phyloP scores from a whole-genome alignment of 305 asterid species.

The Fraxinus ornus region DNA sequence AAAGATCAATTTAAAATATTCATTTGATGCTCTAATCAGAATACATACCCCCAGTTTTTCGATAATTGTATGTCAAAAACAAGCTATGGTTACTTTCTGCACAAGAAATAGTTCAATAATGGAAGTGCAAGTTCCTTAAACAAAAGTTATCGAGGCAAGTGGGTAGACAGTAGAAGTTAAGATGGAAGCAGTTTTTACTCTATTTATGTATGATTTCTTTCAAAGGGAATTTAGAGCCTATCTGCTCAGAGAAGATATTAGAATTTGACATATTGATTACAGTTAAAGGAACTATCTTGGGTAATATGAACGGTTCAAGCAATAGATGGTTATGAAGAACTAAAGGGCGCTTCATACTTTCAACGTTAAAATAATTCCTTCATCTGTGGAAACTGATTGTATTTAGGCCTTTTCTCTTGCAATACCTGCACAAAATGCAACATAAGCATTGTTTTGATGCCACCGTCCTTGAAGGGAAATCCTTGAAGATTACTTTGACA shows the following conservation, averaged over 20 bases:
- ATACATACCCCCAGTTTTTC: neutral
- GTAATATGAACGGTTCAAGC: neutral
- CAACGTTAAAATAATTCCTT: neutral
- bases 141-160: neutral
- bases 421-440: neutral
- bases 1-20: neutral
- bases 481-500: neutral
- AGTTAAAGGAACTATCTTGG: neutral
- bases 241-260: neutral
- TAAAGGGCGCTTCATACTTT: neutral
- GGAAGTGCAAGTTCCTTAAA: neutral
- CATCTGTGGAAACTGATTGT: neutral
- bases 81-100: neutral
- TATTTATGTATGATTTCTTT: neutral
- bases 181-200: neutral
- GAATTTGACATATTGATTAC: neutral
- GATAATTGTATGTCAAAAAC: neutral
- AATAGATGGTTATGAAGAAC: neutral
- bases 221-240: neutral
- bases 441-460: neutral
- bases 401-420: neutral
- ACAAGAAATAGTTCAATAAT: neutral
- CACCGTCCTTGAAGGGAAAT: neutral
- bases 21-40: neutral
- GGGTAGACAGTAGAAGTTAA: neutral